Conservation (phyloP, 1,139 yeast genomes). For the Debaryomyces robertsiae region DNA sequence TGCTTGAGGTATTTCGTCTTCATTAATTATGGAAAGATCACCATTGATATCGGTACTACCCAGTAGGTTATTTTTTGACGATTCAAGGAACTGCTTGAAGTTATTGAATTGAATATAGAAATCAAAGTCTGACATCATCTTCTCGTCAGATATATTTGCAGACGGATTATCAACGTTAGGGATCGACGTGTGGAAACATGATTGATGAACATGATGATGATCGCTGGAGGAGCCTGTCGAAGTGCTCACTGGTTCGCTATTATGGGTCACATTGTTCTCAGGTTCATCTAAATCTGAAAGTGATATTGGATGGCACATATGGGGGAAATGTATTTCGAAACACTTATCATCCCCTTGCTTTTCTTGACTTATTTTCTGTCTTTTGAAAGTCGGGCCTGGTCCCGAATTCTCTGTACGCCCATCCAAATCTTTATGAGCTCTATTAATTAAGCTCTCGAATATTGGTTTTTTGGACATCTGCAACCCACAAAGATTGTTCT, state of each 20-base stretch:
- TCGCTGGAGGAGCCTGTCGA: slow-evolving; percentile 11
- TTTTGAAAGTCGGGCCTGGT: slow-evolving; percentile 4
- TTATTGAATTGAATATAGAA: slow-evolving; percentile 47
- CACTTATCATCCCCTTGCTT: slow-evolving; percentile 15
- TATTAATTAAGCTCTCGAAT: slow-evolving; percentile 39
- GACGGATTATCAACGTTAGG: slow-evolving; percentile 24
- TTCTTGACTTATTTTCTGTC: slow-evolving; percentile 3
- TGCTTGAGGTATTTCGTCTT: slow-evolving; percentile 2
- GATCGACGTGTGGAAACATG: slow-evolving; percentile 49
- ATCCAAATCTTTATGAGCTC: slow-evolving; percentile 32
- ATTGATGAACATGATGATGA: slow-evolving; percentile 41
- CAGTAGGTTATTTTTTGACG: slow-evolving; percentile 1
- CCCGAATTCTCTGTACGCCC: background rate
- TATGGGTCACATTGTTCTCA: no score
- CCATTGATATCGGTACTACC: background rate
- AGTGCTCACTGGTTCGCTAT: slow-evolving; percentile 2
- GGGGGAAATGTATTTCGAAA: slow-evolving; percentile 36
- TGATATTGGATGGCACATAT: slow-evolving; percentile 37
- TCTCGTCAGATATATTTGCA: slow-evolving; percentile 15
- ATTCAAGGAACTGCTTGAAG: slow-evolving; percentile 24
- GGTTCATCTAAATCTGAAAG: slow-evolving; percentile 6
- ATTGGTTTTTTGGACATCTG: slow-evolving; percentile 29
- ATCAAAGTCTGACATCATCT: slow-evolving; percentile 40
- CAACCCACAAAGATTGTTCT: slow-evolving; percentile 33
- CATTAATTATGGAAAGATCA: slow-evolving; percentile 2